A percentile compares a stretch with the other conserved stretches of the same genome.
phyloP scores from a whole-genome alignment of 305 asterid genomes.

The Salvia sclarea region DNA sequence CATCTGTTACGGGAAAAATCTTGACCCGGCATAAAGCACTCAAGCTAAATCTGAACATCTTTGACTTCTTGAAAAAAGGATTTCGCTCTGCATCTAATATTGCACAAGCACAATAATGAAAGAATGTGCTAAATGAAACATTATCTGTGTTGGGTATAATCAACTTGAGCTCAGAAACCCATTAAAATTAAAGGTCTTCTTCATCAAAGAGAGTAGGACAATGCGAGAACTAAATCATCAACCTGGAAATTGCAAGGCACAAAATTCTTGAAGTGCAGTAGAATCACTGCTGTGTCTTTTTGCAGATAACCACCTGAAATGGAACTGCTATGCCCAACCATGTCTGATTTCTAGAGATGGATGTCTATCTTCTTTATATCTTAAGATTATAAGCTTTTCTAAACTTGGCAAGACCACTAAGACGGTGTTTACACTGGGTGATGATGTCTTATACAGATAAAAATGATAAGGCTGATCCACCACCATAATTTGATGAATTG shows the following conservation, averaged over 20 bases:
- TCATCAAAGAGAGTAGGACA: not conserved
- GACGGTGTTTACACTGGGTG: too few species aligned
- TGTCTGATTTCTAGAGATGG: constrained; percentile 12
- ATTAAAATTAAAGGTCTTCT: not conserved
- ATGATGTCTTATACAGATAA: too few species aligned
- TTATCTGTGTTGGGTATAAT: constrained; percentile 6
- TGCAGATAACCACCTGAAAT: not conserved
- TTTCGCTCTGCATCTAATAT: not conserved
- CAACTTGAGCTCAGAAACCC: constrained; percentile 10
- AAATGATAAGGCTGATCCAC: too few species aligned
- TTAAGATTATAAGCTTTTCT: not conserved
- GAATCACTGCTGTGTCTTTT: not conserved
- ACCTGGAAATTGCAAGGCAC: constrained; percentile 22
- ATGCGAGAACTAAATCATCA: too few species aligned
- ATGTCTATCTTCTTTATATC: not conserved
- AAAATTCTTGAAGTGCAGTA: constrained; percentile 11
- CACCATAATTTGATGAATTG: too few species aligned
- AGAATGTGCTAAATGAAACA: not conserved
- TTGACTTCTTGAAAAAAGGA: not conserved
- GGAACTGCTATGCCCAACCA: not conserved
- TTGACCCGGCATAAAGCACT: constrained; percentile 9
- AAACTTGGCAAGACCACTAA: not conserved
- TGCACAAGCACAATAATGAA: constrained; percentile 8
- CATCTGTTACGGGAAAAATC: not conserved
- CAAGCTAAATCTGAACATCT: not conserved